Evolutionary conservation across 202 grass and related monocot species (phyloP).

Genomic region (Musa balbisiana): DNA sequence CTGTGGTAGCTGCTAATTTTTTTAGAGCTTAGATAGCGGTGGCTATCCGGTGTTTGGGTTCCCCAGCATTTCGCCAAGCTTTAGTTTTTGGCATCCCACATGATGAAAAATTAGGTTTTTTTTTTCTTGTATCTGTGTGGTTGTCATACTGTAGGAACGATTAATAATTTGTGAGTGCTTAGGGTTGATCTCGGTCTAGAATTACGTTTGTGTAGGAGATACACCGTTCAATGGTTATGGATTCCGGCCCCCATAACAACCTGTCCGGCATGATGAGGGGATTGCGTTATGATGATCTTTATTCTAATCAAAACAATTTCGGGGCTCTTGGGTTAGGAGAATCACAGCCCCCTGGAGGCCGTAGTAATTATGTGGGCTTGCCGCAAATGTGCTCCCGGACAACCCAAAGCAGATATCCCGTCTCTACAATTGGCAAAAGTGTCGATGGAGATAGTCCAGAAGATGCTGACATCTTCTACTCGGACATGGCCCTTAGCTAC

Average conservation of each 20-base stretch:
- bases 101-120: not conserved
- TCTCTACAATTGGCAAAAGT: slow-evolving; percentile 12
- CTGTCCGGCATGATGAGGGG: slow-evolving; percentile 17
- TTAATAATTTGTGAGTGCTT: too few relatives aligned
- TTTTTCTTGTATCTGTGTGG: not conserved
- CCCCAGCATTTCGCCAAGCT: not conserved
- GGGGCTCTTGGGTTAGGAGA: not conserved
- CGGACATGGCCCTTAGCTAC: slow-evolving; percentile 75
- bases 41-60: not conserved
- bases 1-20: not conserved
- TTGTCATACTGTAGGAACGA: too few relatives aligned
- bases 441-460: slow-evolving; percentile 48
- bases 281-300: slow-evolving; percentile 14
- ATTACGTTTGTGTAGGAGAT: too few relatives aligned
- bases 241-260: not conserved
- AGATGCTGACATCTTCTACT: slow-evolving; percentile 68
- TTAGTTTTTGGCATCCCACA: too few relatives aligned
- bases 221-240: slow-evolving; percentile 9
- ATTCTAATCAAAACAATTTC: not conserved
- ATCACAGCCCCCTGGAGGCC: not conserved
- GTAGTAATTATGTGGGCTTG: not conserved
- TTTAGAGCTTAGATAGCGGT: not conserved
- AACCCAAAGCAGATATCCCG: not conserved
- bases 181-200: too few relatives aligned
- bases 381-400: slow-evolving; percentile 17